Conservation (phyloP, 1,284 basidiomycete genomes). For the Erythrobasidium hasegawianum region DNA sequence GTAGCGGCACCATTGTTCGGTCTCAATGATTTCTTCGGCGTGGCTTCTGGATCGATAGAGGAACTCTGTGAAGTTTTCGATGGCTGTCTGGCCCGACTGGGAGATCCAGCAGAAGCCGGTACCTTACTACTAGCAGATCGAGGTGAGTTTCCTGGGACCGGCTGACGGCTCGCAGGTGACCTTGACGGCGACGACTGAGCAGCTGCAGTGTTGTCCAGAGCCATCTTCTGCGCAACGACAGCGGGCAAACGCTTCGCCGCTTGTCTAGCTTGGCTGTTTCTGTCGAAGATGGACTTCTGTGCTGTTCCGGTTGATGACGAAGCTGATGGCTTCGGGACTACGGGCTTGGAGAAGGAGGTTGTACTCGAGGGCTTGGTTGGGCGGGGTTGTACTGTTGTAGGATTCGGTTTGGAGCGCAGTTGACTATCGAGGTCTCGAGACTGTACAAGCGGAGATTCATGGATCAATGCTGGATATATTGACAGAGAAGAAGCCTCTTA, state of each 20-base stretch:
- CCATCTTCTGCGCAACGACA: slow-evolving; percentile 15
- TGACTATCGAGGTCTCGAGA: slow-evolving; percentile 1
- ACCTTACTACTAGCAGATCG: background rate
- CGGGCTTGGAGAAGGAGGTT: too few relatives aligned
- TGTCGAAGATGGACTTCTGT: background rate
- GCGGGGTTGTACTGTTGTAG: background rate
- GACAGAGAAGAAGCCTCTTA: too few relatives aligned
- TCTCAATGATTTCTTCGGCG: background rate
- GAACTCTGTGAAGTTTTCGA: background rate
- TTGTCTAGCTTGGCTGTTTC: background rate
- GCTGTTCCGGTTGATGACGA: background rate
- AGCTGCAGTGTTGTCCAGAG: slow-evolving; percentile 17
- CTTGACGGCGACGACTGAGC: background rate
- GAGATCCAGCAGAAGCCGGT: background rate
- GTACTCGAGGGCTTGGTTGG: too few relatives aligned
- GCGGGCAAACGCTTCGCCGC: slow-evolving; percentile 12
- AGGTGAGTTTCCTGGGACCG: background rate
- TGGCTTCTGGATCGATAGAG: background rate
- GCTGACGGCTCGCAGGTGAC: background rate
- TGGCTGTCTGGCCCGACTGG: too few relatives aligned
- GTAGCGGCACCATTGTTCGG: too few relatives aligned
- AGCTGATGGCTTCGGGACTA: background rate
- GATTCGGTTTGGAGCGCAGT: background rate
- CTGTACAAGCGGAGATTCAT: too few relatives aligned
- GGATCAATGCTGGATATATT: too few relatives aligned